Evolutionary conservation across 1,284 basidiomycete species (phyloP).

Genomic region (Lentinula novae-zelandiae): DNA sequence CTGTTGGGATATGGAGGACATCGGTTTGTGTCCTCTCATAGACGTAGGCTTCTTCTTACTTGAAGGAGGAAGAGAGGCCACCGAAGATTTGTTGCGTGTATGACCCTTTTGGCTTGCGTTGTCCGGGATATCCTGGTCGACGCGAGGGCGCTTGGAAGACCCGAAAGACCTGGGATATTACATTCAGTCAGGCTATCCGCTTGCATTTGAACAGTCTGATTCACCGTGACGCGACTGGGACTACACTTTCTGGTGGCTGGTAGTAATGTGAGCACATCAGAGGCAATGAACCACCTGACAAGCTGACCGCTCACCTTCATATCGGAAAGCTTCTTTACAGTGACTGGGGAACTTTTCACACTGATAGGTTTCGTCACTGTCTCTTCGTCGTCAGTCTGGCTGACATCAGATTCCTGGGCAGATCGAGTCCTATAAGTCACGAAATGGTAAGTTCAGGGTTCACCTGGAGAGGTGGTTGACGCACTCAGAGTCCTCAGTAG

Average conservation of each 20-base stretch:
- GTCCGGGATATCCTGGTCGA: constrained; percentile 25
- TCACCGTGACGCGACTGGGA: constrained; percentile 6
- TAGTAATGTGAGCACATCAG: not conserved
- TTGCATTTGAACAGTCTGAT: constrained; percentile 1
- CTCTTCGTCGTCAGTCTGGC: constrained; percentile 2
- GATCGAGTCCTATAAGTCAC: constrained; percentile 1
- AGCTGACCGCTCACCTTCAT: constrained; percentile 10
- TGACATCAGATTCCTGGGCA: not conserved
- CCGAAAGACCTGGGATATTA: not conserved
- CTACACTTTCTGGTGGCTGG: constrained; percentile 12
- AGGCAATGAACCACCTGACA: not conserved
- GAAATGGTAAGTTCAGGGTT: not conserved
- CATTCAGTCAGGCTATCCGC: not conserved
- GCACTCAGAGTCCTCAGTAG: constrained; percentile 19
- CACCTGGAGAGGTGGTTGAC: not conserved
- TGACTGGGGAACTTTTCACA: constrained; percentile 5
- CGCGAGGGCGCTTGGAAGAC: constrained; percentile 27
- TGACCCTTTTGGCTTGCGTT: constrained; percentile 25
- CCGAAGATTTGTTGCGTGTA: constrained; percentile 26
- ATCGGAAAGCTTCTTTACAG: constrained; percentile 10
- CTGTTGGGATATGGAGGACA: constrained; percentile 10
- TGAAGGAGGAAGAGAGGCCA: constrained; percentile 25
- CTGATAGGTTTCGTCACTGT: not conserved
- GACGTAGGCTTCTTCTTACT: constrained; percentile 25
- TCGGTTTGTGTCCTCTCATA: constrained; percentile 10